Percentiles rank a stretch among this genome's conserved stretches.
Conservation (phyloP, 352 stramenopile species). For the Pythium dissotocum region DNA sequence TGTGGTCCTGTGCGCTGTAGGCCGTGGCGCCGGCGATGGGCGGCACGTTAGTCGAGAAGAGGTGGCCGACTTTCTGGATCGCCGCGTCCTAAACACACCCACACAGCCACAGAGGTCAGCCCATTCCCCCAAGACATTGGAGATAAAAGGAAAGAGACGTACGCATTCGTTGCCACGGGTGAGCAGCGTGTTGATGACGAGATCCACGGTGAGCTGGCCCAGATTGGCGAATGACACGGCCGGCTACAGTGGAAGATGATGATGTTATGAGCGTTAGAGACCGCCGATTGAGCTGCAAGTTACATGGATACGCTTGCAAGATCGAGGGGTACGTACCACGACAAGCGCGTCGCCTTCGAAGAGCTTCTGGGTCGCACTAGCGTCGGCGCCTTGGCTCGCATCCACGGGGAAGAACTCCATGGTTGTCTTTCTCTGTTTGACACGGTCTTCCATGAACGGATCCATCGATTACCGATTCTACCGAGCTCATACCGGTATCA, state of each 20-base stretch:
- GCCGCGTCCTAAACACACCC: slow-evolving; percentile 38
- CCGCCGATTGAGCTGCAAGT: slow-evolving; percentile 10
- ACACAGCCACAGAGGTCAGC: slow-evolving; percentile 14
- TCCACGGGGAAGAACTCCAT: slow-evolving; percentile 55
- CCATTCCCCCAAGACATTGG: too few species aligned
- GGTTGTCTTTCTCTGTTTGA: slow-evolving; percentile 6
- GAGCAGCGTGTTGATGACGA: slow-evolving; percentile 76
- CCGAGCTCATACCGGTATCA: not conserved
- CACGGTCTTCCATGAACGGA: not conserved
- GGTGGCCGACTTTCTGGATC: slow-evolving; percentile 51
- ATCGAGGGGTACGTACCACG: slow-evolving; percentile 36
- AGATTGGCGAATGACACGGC: slow-evolving; percentile 82
- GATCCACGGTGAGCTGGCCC: slow-evolving; percentile 75
- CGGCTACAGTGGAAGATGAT: slow-evolving; percentile 44
- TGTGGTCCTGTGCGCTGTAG: slow-evolving; percentile 42
- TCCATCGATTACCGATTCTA: slow-evolving; percentile 1
- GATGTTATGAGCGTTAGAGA: not conserved
- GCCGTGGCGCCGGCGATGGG: slow-evolving; percentile 62
- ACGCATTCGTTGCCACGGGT: slow-evolving; percentile 47
- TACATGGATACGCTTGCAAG: not conserved
- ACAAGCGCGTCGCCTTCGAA: slow-evolving; percentile 62
- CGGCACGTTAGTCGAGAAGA: slow-evolving; percentile 60
- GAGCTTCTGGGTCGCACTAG: slow-evolving; percentile 29
- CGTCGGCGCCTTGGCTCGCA: slow-evolving; percentile 26
- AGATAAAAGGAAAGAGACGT: slow-evolving; percentile 15